Evolutionary conservation across 2,329 filamentous ascomycete genomes (phyloP), one percentile per base, ranked within the genome.

Genomic region (Ilyonectria mors-panacis): DNA sequence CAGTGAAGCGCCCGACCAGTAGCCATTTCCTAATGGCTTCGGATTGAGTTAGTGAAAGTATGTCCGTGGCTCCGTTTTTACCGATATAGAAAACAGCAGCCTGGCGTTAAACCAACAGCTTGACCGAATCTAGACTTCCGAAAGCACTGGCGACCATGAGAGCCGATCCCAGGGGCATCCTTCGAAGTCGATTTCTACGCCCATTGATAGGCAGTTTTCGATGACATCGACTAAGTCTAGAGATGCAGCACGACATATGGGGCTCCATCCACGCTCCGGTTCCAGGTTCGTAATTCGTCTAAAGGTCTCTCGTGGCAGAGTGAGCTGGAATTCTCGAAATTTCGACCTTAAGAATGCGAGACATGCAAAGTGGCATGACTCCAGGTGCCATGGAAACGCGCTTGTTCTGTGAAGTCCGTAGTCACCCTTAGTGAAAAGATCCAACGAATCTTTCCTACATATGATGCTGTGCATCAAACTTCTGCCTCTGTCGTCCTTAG

Each of bases 11-110:
- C 26, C 48, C 55, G 17, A 59, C 47, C 2, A 59, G 39, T 2
- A 65, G 47, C 48, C 45, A 65, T 2, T 2, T n/a, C 19, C 23
- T 59, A 5, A 65, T 26, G 84, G 81, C 73, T 85, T 81, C 44
- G 84, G 69, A 73, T 85, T 84, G 69, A 83, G 85, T 79, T 79
- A 84, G 23, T 80, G 79, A 13, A 79, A 50, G 15, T 3, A 47
- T 30, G 15, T 51, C 44, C 13, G n/a, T 55, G 2, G 1, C 19
- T 6, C 37, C 37, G 1, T 12, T 45, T 12, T 10, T 50, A 2
- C 56, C 56, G 1, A 12, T 17, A n/a, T 42, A 50, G 10, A 7
- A 47, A 2, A 47, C 33, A 8, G 48, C 17, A 21, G 66, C 70
- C 2, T 62, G 50, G 2, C 33, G 23, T 2, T 42, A 48, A 4